Percentiles rank a stretch among this genome's conserved stretches.
Conservation (phyloP, 345 rosid species). For the Pelargonium nanum region DNA sequence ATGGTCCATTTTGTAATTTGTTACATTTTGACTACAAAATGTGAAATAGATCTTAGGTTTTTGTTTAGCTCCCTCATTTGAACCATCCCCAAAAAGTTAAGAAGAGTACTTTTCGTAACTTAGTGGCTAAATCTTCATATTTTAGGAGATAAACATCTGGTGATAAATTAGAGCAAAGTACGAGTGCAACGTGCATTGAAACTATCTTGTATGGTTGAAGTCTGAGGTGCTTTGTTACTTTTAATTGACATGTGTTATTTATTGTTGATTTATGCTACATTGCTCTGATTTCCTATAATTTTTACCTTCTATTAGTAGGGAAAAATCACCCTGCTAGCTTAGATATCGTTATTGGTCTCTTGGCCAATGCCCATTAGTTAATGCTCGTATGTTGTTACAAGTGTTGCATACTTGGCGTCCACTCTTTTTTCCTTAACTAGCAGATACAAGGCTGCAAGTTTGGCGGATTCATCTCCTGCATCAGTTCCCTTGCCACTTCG, state of each 20-base stretch:
- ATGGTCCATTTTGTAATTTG: neutral
- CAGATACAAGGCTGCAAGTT: constrained; percentile 74
- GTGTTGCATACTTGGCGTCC: neutral
- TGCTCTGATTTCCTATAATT: neutral
- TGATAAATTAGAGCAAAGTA: too few relatives aligned
- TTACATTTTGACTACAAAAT: neutral
- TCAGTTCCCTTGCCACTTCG: constrained; percentile 77
- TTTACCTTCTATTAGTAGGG: neutral
- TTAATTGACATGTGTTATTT: too few relatives aligned
- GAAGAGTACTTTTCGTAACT: neutral
- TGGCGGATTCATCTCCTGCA: constrained; percentile 84
- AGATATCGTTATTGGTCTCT: neutral
- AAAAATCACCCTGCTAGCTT: neutral
- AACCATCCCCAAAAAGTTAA: too few relatives aligned
- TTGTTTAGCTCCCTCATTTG: too few relatives aligned
- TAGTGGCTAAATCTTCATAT: too few relatives aligned
- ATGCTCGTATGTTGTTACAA: too few relatives aligned
- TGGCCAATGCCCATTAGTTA: neutral
- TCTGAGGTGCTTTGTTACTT: neutral
- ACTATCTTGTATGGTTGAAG: neutral
- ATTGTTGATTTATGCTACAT: neutral
- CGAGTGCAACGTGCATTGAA: neutral
- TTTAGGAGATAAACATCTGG: neutral
- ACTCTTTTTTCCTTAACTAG: constrained; percentile 35
- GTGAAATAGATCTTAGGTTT: neutral